Conservation (phyloP, 371 early-diverging fungal genomes). For the Mucor ambiguus region DNA sequence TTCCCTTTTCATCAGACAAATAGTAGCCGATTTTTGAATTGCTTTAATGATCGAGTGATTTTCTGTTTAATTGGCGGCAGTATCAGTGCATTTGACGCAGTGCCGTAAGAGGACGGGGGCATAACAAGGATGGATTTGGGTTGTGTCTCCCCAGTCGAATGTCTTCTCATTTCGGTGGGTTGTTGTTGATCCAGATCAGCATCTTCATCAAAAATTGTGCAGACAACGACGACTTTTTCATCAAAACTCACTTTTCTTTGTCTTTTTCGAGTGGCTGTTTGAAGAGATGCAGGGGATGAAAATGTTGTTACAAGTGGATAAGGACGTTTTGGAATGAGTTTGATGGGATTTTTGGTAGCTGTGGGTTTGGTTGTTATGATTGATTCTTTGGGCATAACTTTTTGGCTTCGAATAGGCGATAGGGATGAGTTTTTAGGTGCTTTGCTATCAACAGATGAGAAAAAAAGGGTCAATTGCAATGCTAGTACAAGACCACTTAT, state of each 20-base stretch:
- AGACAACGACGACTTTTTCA: slow-evolving; percentile 33
- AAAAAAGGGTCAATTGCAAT: not conserved
- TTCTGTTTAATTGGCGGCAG: slow-evolving; percentile 21
- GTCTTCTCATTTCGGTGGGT: slow-evolving; percentile 12
- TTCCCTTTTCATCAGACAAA: not conserved
- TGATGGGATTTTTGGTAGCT: not conserved
- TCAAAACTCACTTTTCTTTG: slow-evolving; percentile 32
- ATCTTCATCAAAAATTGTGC: slow-evolving; percentile 27
- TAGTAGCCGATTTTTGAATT: slow-evolving; percentile 13
- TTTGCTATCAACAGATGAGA: slow-evolving; percentile 14
- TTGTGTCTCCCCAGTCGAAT: slow-evolving; percentile 26
- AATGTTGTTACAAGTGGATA: slow-evolving; percentile 28
- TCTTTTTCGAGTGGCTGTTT: slow-evolving; percentile 1
- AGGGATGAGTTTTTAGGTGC: slow-evolving; percentile 29
- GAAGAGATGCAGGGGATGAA: slow-evolving; percentile 28
- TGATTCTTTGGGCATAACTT: slow-evolving; percentile 19
- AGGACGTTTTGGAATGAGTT: slow-evolving; percentile 11
- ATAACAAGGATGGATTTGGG: slow-evolving; percentile 8
- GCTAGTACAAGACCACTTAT: not conserved
- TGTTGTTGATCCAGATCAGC: not conserved
- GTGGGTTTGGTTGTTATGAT: not conserved
- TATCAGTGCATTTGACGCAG: slow-evolving; percentile 32
- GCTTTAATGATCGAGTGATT: slow-evolving; percentile 17
- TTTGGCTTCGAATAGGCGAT: slow-evolving; percentile 29
- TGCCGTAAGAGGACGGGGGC: slow-evolving; percentile 40